phyloP scores from a whole-genome alignment of 441 rosid genomes.

The Erodium texanum region DNA sequence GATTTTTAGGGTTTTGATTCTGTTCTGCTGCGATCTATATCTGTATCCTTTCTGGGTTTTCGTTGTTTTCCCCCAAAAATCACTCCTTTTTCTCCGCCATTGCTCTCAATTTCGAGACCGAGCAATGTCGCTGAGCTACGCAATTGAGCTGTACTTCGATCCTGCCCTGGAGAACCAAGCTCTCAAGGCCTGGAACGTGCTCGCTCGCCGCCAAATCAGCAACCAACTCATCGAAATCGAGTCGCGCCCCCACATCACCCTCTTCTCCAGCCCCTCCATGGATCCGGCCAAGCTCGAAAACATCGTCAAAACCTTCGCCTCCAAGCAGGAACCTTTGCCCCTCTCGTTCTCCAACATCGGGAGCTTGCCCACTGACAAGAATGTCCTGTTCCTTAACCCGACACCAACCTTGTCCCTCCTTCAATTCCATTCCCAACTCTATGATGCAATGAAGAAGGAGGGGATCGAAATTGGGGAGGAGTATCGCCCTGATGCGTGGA shows the following conservation, averaged over 20 bases:
- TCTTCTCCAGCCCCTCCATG: slow-evolving; percentile 43
- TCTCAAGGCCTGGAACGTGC: slow-evolving; percentile 85
- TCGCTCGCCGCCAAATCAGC: slow-evolving; percentile 92
- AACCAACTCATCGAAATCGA: slow-evolving; percentile 75
- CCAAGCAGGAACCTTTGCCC: slow-evolving; percentile 60
- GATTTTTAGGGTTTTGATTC: slow-evolving; percentile 12
- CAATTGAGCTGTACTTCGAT: slow-evolving; percentile 79
- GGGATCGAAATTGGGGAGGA: slow-evolving; percentile 71
- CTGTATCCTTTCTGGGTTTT: slow-evolving; percentile 12
- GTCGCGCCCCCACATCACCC: slow-evolving; percentile 84
- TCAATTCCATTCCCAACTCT: slow-evolving; percentile 60
- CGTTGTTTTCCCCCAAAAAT: slow-evolving; percentile 10
- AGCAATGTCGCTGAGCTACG: slow-evolving; percentile 54
- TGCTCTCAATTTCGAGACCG: background rate
- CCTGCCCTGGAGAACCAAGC: slow-evolving; percentile 92
- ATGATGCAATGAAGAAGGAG: slow-evolving; percentile 67
- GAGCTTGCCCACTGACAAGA: slow-evolving; percentile 51
- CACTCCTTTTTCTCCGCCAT: background rate
- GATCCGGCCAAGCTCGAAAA: slow-evolving; percentile 66
- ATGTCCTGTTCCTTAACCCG: slow-evolving; percentile 67
- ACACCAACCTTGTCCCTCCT: slow-evolving; percentile 64
- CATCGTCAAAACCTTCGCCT: slow-evolving; percentile 43
- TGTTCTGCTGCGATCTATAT: background rate
- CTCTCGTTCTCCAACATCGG: slow-evolving; percentile 60
- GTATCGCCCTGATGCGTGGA: slow-evolving; percentile 58